Percentiles rank a stretch among this genome's conserved stretches.
These are phyloP conservation scores for Meyerozyma sp. DNA, from an alignment of 1,139 yeast species.

Conservation along the genomic window DNA sequence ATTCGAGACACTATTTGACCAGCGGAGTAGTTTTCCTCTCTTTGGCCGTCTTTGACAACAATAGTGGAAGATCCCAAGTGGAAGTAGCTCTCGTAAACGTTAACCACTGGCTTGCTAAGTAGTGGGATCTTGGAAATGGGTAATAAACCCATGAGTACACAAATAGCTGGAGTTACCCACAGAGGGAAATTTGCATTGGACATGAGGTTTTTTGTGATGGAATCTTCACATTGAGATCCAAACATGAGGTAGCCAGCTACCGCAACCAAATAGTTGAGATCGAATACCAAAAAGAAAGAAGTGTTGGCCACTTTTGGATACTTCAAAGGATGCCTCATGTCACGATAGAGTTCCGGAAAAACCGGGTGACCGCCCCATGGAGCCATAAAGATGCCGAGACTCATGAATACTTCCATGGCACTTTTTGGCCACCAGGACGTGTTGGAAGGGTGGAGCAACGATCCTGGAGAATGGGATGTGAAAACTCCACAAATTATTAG, in stretches of 20 bases:
- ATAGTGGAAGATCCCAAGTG: slow-evolving; percentile 25
- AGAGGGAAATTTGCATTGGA: slow-evolving; percentile 27
- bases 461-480: slow-evolving; percentile 57
- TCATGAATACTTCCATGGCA: slow-evolving; percentile 44
- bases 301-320: slow-evolving; percentile 22
- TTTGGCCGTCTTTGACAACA: slow-evolving; percentile 9
- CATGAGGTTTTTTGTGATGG: slow-evolving; percentile 36
- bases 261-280: slow-evolving; percentile 29
- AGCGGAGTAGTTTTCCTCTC: slow-evolving; percentile 3
- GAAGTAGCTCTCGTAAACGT: slow-evolving; percentile 31
- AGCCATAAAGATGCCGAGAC: slow-evolving; percentile 75
- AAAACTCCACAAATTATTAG: slow-evolving; percentile 61
- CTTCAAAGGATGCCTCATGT: slow-evolving; percentile 72
- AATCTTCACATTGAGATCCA: slow-evolving; percentile 32
- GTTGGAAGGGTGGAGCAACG: slow-evolving; percentile 46
- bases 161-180: slow-evolving; percentile 24
- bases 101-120: slow-evolving; percentile 34
- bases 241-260: slow-evolving; percentile 38
- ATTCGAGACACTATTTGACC: slow-evolving; percentile 17
- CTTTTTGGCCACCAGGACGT: slow-evolving; percentile 50
- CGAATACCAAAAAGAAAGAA: slow-evolving; percentile 30
- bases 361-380: slow-evolving; percentile 93
- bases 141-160: slow-evolving; percentile 34
- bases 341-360: slow-evolving; percentile 73
- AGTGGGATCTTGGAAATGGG: slow-evolving; percentile 40